A percentile compares a stretch with the other conserved stretches of the same genome.
Conservation (phyloP, 805 yeast genomes). For the Schwanniomyces sp. region DNA sequence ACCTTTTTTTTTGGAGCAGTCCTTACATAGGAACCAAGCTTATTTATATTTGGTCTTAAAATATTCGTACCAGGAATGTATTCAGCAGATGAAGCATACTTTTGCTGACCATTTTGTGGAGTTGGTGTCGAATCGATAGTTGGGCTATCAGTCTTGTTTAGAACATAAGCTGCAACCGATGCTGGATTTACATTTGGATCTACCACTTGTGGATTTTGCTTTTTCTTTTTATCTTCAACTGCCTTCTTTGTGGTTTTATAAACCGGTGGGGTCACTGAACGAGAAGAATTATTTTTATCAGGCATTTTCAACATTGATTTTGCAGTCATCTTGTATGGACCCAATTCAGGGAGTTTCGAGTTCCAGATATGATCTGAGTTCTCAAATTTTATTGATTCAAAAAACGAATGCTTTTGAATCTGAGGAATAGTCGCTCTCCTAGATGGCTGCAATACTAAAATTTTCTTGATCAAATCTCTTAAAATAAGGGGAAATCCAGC, state of each 20-base stretch:
- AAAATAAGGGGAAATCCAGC: conserved; percentile 59
- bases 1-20: conserved; percentile 12
- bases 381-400: conserved; percentile 63
- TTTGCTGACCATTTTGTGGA: conserved; percentile 24
- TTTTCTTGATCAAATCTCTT: conserved; percentile 62
- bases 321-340: conserved; percentile 74
- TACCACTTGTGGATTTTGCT: conserved; percentile 2
- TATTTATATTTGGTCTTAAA: conserved; percentile 49
- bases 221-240: conserved; percentile 12
- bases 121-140: conserved; percentile 22
- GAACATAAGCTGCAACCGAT: conserved; percentile 41
- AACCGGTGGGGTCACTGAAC: conserved; percentile 12
- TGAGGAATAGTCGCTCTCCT: conserved; percentile 57
- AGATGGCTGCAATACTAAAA: conserved; percentile 72
- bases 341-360: conserved; percentile 59
- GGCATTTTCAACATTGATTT: conserved; percentile 80
- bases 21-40: conserved; percentile 25
- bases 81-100: conserved; percentile 37
- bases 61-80: conserved; percentile 61
- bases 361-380: conserved; percentile 71
- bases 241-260: conserved; percentile 7
- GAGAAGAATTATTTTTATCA: conserved; percentile 15
- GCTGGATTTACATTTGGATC: conserved; percentile 30
- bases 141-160: conserved; percentile 22
- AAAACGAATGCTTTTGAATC: conserved; percentile 72